Evolutionary conservation across 2,329 filamentous ascomycete genomes (phyloP).

Genomic region (Gaeumannomyces tritici): DNA sequence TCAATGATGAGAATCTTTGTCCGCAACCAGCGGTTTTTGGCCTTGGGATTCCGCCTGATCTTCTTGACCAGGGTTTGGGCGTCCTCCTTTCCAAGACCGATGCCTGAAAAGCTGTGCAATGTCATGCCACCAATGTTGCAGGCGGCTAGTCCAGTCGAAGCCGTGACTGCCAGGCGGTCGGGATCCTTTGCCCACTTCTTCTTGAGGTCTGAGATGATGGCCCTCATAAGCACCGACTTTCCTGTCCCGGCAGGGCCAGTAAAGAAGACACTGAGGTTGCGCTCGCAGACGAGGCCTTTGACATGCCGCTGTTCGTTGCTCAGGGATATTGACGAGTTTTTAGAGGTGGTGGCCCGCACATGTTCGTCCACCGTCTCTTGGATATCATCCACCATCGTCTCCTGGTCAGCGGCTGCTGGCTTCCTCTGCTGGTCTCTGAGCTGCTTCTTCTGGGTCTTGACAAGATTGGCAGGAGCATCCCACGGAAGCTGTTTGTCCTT

Average conservation of each 20-base stretch:
- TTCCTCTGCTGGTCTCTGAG: constrained; percentile 55
- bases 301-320: constrained; percentile 83
- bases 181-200: constrained; percentile 67
- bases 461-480: constrained; percentile 64
- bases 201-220: constrained; percentile 76
- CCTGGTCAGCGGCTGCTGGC: constrained; percentile 22
- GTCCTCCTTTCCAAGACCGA: constrained; percentile 87
- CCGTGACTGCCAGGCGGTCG: constrained; percentile 84
- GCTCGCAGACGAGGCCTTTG: constrained; percentile 68
- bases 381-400: not conserved
- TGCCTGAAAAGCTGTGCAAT: constrained; percentile 90
- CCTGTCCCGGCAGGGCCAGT: constrained; percentile 94
- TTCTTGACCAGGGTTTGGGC: constrained; percentile 76
- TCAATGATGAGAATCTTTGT: constrained; percentile 87
- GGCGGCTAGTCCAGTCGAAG: constrained; percentile 89
- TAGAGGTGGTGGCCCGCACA: not conserved
- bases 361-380: not conserved
- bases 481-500: constrained; percentile 37
- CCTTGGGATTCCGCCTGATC: constrained; percentile 80
- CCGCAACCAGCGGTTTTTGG: constrained; percentile 77
- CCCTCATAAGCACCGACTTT: constrained; percentile 90
- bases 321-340: constrained; percentile 49
- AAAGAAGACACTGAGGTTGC: constrained; percentile 88
- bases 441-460: constrained; percentile 71
- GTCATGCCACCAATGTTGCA: constrained; percentile 97